Base-by-base conservation (phyloP, 2,329 filamentous ascomycete species). In the Neonectria sp. region DNA sequence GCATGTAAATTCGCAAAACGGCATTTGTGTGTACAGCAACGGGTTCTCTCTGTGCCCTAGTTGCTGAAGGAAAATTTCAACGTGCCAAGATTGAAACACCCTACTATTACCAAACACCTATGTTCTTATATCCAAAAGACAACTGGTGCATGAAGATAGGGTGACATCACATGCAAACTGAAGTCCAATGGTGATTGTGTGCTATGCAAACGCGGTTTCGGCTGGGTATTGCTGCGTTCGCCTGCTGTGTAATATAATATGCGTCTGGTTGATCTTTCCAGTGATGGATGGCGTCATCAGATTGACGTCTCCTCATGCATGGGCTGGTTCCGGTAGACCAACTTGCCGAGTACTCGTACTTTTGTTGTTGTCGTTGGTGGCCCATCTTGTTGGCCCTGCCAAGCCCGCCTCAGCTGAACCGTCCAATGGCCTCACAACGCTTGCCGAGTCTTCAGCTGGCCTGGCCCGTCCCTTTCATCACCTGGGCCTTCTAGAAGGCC, bases 11-110 rank as follows among this genome's bases (percentile, higher is more conserved):
- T 68, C 55, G 67, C 65, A 63, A 64, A 68, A 84, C 79, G 86
- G 86, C 86, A 88, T 88, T 80, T 82, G 86, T 88, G 86, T 88
- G 86, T 88, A 88, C 86, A 87, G 84, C 86, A 85, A 81, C 85
- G 83, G 84, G 84, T 81, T 80, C 74, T 78, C 69, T 78, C 79
- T 76, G 81, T 86, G 85, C 86, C 84, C 83, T 77, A 80, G 76
- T 83, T 85, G 86, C 83, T 87, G 86, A 88, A 88, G 86, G 86
- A 88, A 82, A 82, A 80, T 80, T 82, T 81, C 72, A 81, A 82
- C 86, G 86, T 88, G 86, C 86, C 86, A 83, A 88, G 82, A 88
- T 79, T 71, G 76, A 85, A 75, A 75, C 65, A 73, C 84, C 84
- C 81, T 81, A 82, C 81, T 83, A 88, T 88, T 88, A 88, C 86